Conservation (phyloP, 2,329 filamentous ascomycete species). For the Xylaria sp. region DNA sequence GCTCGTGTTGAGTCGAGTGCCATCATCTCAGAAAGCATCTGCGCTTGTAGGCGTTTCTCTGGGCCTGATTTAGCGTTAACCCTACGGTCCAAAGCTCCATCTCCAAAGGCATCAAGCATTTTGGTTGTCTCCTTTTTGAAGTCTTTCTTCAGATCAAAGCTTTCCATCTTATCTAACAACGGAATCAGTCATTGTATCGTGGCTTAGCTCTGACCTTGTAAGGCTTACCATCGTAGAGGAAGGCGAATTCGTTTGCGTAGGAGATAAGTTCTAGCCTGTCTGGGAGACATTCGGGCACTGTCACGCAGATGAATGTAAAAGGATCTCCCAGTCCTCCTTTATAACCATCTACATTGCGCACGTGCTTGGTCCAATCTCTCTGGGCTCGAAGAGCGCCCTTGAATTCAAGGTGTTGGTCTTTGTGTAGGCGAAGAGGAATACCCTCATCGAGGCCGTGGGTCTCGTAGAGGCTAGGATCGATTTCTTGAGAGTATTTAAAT, state of each 20-base stretch:
- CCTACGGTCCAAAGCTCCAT: constrained; percentile 34
- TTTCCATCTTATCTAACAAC: constrained; percentile 37
- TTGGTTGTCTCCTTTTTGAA: constrained; percentile 33
- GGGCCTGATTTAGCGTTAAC: constrained; percentile 31
- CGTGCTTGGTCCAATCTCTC: constrained; percentile 51
- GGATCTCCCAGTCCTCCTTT: constrained; percentile 47
- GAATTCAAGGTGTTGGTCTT: constrained; percentile 45
- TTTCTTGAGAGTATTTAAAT: constrained; percentile 46
- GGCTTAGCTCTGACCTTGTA: constrained; percentile 22
- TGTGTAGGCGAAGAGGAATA: constrained; percentile 45
- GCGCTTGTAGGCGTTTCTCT: constrained; percentile 43
- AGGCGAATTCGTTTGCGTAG: constrained; percentile 56
- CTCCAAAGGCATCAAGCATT: constrained; percentile 42
- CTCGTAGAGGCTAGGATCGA: constrained; percentile 45
- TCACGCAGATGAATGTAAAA: constrained; percentile 49
- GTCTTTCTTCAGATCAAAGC: constrained; percentile 38
- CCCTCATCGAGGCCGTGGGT: constrained; percentile 47
- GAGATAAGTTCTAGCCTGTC: constrained; percentile 54
- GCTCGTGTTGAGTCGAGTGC: constrained; percentile 44
- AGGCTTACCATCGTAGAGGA: constrained; percentile 52
- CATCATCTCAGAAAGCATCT: constrained; percentile 48
- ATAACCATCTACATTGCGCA: constrained; percentile 46
- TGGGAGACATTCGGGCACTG: constrained; percentile 54
- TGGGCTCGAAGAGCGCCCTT: constrained; percentile 49
- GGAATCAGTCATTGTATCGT: constrained; percentile 7